Conservation (phyloP, 2,329 filamentous ascomycete genomes). For the Mollisia scopiformis region DNA sequence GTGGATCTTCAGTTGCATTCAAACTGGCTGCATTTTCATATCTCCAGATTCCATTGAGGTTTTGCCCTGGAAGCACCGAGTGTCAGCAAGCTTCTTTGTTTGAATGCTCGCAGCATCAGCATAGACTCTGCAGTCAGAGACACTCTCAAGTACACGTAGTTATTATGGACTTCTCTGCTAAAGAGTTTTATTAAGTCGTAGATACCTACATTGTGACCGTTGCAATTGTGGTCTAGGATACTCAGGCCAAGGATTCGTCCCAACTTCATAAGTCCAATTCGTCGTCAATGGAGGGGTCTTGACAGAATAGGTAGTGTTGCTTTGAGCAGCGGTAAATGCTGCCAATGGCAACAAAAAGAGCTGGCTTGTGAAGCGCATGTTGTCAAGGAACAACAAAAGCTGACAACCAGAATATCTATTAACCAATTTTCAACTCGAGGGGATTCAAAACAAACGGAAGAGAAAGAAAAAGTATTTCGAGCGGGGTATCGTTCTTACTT, state of each 20-base stretch:
- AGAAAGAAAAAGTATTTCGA: not conserved
- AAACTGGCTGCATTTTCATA: conserved; percentile 44
- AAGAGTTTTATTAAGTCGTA: not conserved
- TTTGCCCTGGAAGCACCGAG: conserved; percentile 39
- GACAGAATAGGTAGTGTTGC: conserved; percentile 36
- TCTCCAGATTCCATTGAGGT: conserved; percentile 51
- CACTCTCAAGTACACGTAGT: not conserved
- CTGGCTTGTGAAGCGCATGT: not conserved
- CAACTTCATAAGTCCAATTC: conserved; percentile 48
- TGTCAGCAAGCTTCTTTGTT: not conserved
- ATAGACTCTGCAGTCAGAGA: not conserved
- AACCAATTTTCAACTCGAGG: not conserved
- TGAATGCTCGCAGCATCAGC: not conserved
- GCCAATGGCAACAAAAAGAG: not conserved
- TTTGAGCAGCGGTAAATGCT: not conserved
- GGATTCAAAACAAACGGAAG: not conserved
- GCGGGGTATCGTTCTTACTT: not conserved
- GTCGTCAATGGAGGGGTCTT: conserved; percentile 46
- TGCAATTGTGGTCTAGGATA: conserved; percentile 50
- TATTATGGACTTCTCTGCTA: not conserved
- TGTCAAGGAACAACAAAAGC: not conserved
- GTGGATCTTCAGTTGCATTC: conserved; percentile 44
- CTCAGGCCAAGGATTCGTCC: conserved; percentile 51
- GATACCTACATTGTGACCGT: conserved; percentile 39
- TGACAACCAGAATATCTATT: not conserved